Conservation (phyloP, 2,329 filamentous ascomycete genomes). For the Fusarium burgessii region DNA sequence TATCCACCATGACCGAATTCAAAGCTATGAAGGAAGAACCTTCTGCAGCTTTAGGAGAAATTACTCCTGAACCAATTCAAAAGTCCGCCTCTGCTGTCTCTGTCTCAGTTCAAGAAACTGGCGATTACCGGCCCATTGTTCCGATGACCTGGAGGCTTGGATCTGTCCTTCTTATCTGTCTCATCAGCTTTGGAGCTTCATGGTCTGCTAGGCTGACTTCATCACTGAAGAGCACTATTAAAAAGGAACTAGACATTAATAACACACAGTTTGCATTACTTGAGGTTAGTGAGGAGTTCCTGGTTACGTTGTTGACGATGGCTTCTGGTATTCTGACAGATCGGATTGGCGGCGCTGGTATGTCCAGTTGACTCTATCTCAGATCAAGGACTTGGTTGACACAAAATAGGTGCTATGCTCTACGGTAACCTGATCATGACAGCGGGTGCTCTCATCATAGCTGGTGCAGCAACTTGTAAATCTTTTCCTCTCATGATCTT, state of each 20-base stretch:
- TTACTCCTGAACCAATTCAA: not conserved
- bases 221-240: not conserved
- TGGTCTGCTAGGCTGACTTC: not conserved
- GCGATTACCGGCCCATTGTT: not conserved
- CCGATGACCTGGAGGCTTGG: not conserved
- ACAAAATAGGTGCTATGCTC: not conserved
- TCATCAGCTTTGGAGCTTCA: not conserved
- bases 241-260: not conserved
- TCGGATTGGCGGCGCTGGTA: not conserved
- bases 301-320: not conserved
- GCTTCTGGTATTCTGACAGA: rapidly evolving
- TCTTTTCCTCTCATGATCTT: not conserved
- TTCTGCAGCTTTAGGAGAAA: not conserved
- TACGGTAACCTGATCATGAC: not conserved
- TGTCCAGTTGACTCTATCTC: too few relatives aligned
- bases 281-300: not conserved
- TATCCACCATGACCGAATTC: rapidly evolving
- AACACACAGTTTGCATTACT: not conserved
- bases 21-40: rapidly evolving
- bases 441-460: rapidly evolving
- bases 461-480: not conserved
- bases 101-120: not conserved
- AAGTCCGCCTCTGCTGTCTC: not conserved
- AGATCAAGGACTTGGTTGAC: not conserved
- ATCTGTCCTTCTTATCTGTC: rapidly evolving